phyloP scores from a whole-genome alignment of 352 stramenopile genomes.

The Pythium phragmitis region DNA sequence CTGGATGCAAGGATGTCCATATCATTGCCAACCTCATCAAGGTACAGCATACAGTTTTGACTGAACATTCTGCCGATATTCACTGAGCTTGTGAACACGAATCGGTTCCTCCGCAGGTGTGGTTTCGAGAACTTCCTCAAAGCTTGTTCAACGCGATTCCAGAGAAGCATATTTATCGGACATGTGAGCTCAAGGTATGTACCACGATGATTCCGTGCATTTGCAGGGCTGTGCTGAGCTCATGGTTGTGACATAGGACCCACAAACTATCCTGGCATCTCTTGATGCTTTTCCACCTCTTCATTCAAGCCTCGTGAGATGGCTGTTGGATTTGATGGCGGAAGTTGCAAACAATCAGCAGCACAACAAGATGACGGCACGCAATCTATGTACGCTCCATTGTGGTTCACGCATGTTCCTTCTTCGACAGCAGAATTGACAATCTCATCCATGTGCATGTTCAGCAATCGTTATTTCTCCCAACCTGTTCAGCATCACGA shows the following conservation, averaged over 20 bases:
- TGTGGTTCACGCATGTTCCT: not conserved
- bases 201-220: not conserved
- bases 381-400: slow-evolving; percentile 61
- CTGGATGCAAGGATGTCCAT: slow-evolving; percentile 64
- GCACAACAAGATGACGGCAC: slow-evolving; percentile 77
- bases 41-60: slow-evolving; percentile 14
- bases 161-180: slow-evolving; percentile 56
- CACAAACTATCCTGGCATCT: slow-evolving; percentile 32
- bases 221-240: not conserved
- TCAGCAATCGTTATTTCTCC: slow-evolving; percentile 80
- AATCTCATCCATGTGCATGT: slow-evolving; percentile 41
- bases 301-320: slow-evolving; percentile 51
- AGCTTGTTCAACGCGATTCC: slow-evolving; percentile 70
- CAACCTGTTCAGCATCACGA: slow-evolving; percentile 71
- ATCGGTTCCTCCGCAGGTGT: slow-evolving; percentile 37
- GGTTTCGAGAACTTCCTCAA: slow-evolving; percentile 76
- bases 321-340: slow-evolving; percentile 77
- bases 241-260: slow-evolving; percentile 28
- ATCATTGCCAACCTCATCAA: slow-evolving; percentile 86
- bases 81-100: not conserved
- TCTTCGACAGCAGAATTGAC: not conserved
- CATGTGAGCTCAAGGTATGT: slow-evolving; percentile 43
- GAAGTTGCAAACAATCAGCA: slow-evolving; percentile 53
- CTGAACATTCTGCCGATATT: not conserved
- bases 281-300: slow-evolving; percentile 38